Conservation (phyloP, 129 eudicot genomes). For the Silybum marianum region DNA sequence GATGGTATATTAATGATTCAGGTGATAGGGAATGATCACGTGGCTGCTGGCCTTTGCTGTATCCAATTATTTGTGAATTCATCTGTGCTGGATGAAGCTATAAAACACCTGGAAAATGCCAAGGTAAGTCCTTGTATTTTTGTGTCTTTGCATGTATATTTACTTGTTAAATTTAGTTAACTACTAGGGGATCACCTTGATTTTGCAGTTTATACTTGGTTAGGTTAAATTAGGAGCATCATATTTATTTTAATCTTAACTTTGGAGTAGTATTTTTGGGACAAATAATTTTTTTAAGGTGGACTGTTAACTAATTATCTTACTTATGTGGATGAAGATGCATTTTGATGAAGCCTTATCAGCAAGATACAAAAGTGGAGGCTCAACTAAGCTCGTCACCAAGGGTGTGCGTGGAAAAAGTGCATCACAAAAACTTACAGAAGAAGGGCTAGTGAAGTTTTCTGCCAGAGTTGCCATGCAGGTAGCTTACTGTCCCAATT, state of each 20-base stretch:
- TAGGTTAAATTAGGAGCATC: neutral
- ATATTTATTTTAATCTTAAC: neutral
- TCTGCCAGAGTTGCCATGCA: conserved; percentile 94
- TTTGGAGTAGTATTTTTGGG: neutral
- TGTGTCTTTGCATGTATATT: neutral
- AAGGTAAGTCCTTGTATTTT: conserved; percentile 44
- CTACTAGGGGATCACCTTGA: neutral
- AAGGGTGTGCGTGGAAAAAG: conserved; percentile 88
- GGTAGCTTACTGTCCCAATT: conserved; percentile 39
- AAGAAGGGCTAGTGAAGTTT: conserved; percentile 88
- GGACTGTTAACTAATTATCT: conserved; percentile 2
- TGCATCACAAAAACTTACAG: conserved; percentile 86
- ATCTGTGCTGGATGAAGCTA: conserved; percentile 85
- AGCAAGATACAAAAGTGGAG: conserved; percentile 70
- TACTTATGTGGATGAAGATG: conserved; percentile 47
- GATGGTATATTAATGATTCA: conserved; percentile 31
- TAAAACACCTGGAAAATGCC: conserved; percentile 87
- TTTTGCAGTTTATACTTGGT: neutral
- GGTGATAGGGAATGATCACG: conserved; percentile 95
- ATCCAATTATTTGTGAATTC: conserved; percentile 95
- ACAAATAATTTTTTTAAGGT: neutral
- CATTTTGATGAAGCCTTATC: conserved; percentile 94
- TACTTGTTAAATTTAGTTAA: neutral
- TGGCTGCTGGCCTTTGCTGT: conserved; percentile 99
- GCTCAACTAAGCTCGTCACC: conserved; percentile 67